A percentile compares a stretch with the other conserved stretches of the same genome.
phyloP scores from a whole-genome alignment of 2,329 filamentous ascomycete genomes.

The Fusarium sublunatum region DNA sequence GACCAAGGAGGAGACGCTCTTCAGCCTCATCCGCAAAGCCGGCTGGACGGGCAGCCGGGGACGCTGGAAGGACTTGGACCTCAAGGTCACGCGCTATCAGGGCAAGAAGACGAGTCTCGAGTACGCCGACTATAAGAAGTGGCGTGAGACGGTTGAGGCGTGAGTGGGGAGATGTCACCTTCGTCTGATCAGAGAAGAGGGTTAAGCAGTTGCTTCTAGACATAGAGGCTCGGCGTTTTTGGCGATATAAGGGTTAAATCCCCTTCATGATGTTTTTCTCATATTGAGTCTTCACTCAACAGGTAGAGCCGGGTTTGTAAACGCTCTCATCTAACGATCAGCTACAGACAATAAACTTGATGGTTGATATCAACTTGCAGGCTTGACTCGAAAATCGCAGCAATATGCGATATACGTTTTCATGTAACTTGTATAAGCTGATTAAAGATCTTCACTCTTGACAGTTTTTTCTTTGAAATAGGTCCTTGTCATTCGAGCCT shows the following conservation, averaged over 20 bases:
- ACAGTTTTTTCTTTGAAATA: no score
- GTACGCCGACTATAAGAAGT: constrained; percentile 81
- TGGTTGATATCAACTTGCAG: constrained; percentile 30
- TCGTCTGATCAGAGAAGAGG: constrained; percentile 6
- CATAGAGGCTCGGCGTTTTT: constrained; percentile 45
- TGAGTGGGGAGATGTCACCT: constrained; percentile 18
- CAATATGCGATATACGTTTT: neutral
- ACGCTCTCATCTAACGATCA: constrained; percentile 23
- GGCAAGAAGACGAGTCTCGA: constrained; percentile 79
- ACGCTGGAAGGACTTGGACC: constrained; percentile 81
- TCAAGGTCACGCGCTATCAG: constrained; percentile 86
- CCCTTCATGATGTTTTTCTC: constrained; percentile 19
- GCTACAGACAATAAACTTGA: constrained; percentile 29
- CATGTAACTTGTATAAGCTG: neutral
- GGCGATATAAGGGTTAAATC: constrained; percentile 19
- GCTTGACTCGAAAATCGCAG: constrained; percentile 13
- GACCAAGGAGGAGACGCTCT: constrained; percentile 90
- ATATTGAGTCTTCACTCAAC: constrained; percentile 17
- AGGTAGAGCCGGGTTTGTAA: constrained; percentile 33
- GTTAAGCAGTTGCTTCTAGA: constrained; percentile 45
- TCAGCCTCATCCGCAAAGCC: constrained; percentile 92
- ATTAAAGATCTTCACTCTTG: neutral
- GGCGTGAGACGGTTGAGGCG: constrained; percentile 75
- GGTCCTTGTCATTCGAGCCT: no score
- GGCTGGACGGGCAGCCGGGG: constrained; percentile 87